A percentile compares a stretch with the other conserved stretches of the same genome.
Conservation (phyloP, 345 rosid species). For the Raphanus raphanistrum region DNA sequence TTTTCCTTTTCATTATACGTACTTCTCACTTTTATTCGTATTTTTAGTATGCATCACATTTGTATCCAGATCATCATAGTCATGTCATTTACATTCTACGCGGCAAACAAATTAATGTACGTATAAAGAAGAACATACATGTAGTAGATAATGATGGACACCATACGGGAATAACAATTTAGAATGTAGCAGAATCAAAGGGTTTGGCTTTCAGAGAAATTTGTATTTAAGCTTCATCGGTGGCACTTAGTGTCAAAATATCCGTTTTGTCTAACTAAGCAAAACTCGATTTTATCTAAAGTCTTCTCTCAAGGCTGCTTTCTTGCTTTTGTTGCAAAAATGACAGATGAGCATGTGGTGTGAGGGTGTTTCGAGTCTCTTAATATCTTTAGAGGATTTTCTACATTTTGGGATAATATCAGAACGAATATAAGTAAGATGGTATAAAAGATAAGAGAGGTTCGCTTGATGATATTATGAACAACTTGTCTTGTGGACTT, state of each 20-base stretch:
- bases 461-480: not conserved
- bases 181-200: not conserved
- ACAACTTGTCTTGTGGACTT: not conserved
- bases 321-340: not conserved
- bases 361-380: not conserved
- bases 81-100: not conserved
- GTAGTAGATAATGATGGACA: not conserved
- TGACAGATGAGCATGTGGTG: not conserved
- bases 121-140: not conserved
- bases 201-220: not conserved
- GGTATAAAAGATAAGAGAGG: not conserved
- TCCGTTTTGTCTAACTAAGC: not conserved
- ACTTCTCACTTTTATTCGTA: not conserved
- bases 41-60: not conserved
- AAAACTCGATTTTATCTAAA: not conserved
- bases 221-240: not conserved
- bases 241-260: not conserved
- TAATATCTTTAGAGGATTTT: constrained; percentile 5
- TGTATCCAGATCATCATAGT: not conserved
- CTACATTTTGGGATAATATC: not conserved
- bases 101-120: not conserved
- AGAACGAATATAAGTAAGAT: not conserved
- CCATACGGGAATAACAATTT: not conserved
- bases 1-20: not conserved
- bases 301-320: not conserved